These are phyloP conservation scores for Geotrichum australiense DNA, from an alignment of 1,139 yeast species.

Conservation along the genomic window DNA sequence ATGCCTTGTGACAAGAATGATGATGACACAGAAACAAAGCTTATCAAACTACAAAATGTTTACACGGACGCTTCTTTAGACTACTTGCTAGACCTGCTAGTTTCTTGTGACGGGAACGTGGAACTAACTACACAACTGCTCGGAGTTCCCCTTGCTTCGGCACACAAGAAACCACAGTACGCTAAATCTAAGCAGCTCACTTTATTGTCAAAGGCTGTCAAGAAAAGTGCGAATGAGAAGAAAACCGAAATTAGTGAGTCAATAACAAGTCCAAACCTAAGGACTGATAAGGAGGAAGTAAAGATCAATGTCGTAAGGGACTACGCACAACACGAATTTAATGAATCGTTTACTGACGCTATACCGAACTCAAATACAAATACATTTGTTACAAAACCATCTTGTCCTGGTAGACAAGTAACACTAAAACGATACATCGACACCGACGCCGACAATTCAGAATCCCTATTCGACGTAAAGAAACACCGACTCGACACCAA, in stretches of 20 bases:
- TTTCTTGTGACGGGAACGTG: conserved; percentile 32
- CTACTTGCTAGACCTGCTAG: conserved; percentile 32
- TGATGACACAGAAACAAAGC: conserved; percentile 37
- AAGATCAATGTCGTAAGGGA: not conserved
- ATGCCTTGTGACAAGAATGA: no score
- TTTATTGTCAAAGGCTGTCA: no score
- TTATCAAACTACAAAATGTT: conserved; percentile 25
- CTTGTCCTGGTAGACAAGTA: conserved; percentile 1
- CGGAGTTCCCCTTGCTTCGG: conserved; percentile 17
- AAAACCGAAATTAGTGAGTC: no score
- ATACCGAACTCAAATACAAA: no score
- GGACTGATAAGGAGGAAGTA: no score
- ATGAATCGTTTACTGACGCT: no score
- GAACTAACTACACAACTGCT: conserved; percentile 25
- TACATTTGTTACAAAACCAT: not conserved
- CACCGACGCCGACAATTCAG: not conserved
- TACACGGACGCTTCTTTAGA: conserved; percentile 28
- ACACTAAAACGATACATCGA: conserved; percentile 8
- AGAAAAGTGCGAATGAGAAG: no score
- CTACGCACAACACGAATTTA: not conserved
- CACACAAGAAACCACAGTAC: not conserved
- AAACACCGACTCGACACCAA: conserved; percentile 8
- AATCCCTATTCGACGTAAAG: conserved; percentile 2
- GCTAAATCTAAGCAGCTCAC: no score
- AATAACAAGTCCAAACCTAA: no score